Evolutionary conservation across 2,329 filamentous ascomycete genomes (phyloP).

Genomic region (Hymenoscyphus occultus): DNA sequence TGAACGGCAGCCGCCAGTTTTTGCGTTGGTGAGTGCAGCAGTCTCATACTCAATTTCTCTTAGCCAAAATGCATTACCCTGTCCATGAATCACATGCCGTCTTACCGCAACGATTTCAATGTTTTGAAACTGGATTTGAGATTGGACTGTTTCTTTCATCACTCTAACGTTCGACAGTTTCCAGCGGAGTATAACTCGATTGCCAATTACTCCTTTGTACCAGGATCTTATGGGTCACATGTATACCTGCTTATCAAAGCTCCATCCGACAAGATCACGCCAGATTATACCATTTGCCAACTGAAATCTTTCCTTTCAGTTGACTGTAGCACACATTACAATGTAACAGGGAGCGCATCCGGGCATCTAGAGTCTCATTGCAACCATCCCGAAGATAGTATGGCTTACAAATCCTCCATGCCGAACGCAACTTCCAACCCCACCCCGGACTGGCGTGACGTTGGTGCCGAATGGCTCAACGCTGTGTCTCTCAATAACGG

Average conservation of each 20-base stretch:
- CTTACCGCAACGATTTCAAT: too few species aligned
- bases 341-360: slow-evolving; percentile 54
- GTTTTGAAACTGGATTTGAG: too few species aligned
- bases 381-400: slow-evolving; percentile 49
- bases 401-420: slow-evolving; percentile 53
- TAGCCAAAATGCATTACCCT: too few species aligned
- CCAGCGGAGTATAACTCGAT: slow-evolving; percentile 67
- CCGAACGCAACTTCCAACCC: slow-evolving; percentile 37
- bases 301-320: slow-evolving; percentile 62
- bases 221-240: slow-evolving; percentile 38
- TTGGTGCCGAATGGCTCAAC: slow-evolving; percentile 53
- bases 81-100: too few species aligned
- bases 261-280: slow-evolving; percentile 26
- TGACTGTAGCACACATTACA: slow-evolving; percentile 63
- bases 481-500: slow-evolving; percentile 57
- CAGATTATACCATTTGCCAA: slow-evolving; percentile 65
- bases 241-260: slow-evolving; percentile 65
- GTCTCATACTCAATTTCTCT: too few species aligned
- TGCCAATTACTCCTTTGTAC: slow-evolving; percentile 49
- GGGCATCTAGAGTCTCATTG: slow-evolving; percentile 61
- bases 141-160: too few species aligned
- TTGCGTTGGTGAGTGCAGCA: slow-evolving; percentile 42
- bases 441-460: slow-evolving; percentile 50
- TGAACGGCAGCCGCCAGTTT: slow-evolving; percentile 51
- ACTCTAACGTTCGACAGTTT: slow-evolving; percentile 36